phyloP scores from a whole-genome alignment of 1,139 yeast genomes.

The Meyerozyma athensensis region DNA sequence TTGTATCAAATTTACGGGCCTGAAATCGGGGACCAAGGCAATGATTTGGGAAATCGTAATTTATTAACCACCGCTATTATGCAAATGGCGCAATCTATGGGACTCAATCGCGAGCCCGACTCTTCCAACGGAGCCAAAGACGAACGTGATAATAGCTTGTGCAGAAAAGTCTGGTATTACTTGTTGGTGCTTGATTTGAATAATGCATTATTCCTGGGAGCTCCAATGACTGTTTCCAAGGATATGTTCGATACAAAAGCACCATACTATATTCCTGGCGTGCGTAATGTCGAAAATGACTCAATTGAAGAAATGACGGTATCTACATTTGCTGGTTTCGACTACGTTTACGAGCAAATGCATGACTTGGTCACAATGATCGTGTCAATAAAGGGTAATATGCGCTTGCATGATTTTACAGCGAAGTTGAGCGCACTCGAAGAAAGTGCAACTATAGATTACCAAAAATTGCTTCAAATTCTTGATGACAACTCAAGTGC shows the following conservation, averaged over 20 bases:
- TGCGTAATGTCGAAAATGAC: background rate
- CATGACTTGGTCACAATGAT: background rate
- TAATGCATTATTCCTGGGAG: slow-evolving; percentile 5
- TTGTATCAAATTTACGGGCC: slow-evolving; percentile 13
- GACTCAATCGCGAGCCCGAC: slow-evolving; percentile 16
- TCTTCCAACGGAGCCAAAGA: slow-evolving; percentile 5
- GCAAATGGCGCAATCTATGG: slow-evolving; percentile 13
- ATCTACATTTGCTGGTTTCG: background rate
- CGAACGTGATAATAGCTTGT: slow-evolving; percentile 9
- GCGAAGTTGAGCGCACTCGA: background rate
- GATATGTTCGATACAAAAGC: slow-evolving; percentile 4
- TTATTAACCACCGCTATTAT: slow-evolving; percentile 10
- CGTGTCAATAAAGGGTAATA: background rate
- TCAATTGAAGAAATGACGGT: slow-evolving; percentile 2
- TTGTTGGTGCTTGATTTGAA: slow-evolving; percentile 10
- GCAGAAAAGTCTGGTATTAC: slow-evolving; percentile 13
- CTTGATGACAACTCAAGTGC: background rate
- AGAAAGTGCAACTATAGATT: background rate
- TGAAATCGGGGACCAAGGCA: slow-evolving; percentile 13
- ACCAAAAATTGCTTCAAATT: background rate
- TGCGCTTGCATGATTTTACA: background rate
- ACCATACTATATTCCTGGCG: slow-evolving; percentile 4
- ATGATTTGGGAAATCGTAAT: slow-evolving; percentile 12
- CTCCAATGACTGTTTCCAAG: slow-evolving; percentile 1
- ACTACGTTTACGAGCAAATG: background rate